These are phyloP conservation scores for Polygonum maritimum DNA, from an alignment of 148 eudicot species.

Conservation along the genomic window DNA sequence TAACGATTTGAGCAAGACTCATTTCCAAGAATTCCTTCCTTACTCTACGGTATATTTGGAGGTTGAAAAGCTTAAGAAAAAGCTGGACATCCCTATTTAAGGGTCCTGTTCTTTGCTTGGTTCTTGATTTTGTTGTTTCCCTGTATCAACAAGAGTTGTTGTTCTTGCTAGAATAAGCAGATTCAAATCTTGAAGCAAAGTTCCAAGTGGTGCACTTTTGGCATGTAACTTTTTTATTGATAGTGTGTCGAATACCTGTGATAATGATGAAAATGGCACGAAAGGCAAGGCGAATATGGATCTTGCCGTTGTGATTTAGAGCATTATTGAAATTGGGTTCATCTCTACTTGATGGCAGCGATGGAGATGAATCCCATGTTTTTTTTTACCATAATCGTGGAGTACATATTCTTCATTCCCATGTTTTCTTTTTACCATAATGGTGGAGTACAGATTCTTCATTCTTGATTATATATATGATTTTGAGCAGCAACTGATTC, in stretches of 20 bases:
- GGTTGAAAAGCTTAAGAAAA: constrained; percentile 83
- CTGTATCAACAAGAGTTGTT: background rate
- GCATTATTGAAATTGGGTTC: no score
- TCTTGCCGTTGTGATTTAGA: no score
- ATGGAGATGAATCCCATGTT: no score
- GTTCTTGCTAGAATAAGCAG: constrained; percentile 9
- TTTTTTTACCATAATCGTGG: no score
- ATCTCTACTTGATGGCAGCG: no score
- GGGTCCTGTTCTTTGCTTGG: background rate
- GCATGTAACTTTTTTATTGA: background rate
- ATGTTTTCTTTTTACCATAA: no score
- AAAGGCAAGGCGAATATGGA: background rate
- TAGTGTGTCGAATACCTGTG: background rate
- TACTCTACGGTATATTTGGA: constrained; percentile 86
- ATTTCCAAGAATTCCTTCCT: constrained; percentile 78
- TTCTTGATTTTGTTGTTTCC: background rate
- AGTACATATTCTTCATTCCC: no score
- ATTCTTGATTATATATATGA: no score
- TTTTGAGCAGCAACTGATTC: no score
- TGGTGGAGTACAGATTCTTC: no score
- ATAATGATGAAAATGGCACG: background rate
- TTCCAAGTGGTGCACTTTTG: background rate
- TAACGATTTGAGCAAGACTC: constrained; percentile 56
- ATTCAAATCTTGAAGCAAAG: background rate
- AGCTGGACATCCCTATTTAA: constrained; percentile 56